phyloP scores from a whole-genome alignment of 225 moss, liverwort and hornwort genomes.

The Marchantia polymorpha region DNA sequence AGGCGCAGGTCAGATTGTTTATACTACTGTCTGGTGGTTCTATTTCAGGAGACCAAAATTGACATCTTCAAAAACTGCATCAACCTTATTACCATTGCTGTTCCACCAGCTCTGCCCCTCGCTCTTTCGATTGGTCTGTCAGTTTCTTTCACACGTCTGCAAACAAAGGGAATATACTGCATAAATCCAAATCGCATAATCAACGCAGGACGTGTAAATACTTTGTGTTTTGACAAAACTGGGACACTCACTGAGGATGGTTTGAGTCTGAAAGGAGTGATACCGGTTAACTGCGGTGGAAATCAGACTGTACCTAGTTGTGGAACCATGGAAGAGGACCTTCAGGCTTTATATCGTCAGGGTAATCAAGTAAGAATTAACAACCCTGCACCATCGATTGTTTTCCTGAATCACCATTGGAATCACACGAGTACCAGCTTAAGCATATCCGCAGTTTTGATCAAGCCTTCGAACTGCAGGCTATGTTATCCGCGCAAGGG shows the following conservation, averaged over 20 bases:
- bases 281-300: conserved; percentile 21
- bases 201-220: conserved; percentile 45
- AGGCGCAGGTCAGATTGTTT: not conserved
- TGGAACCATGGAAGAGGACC: conserved; percentile 37
- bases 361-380: conserved; percentile 29
- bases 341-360: conserved; percentile 29
- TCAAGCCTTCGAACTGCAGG: conserved; percentile 25
- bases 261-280: conserved; percentile 44
- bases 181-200: conserved; percentile 51
- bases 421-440: not conserved
- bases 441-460: conserved; percentile 9
- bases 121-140: conserved; percentile 50
- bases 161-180: conserved; percentile 38
- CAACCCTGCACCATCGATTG: not conserved
- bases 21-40: not conserved
- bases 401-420: not conserved
- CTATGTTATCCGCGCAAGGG: conserved; percentile 23
- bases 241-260: conserved; percentile 51
- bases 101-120: conserved; percentile 47
- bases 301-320: conserved; percentile 13
- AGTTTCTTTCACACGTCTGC: conserved; percentile 43
- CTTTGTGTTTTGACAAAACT: conserved; percentile 52
- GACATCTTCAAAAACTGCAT: conserved; percentile 43
- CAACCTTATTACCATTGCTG: conserved; percentile 47
- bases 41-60: conserved; percentile 32